Percentiles rank a stretch among this genome's conserved stretches.
These are phyloP conservation scores for Exsudoporus frostii DNA, from an alignment of 768 basidiomycete species.

Conservation along the genomic window DNA sequence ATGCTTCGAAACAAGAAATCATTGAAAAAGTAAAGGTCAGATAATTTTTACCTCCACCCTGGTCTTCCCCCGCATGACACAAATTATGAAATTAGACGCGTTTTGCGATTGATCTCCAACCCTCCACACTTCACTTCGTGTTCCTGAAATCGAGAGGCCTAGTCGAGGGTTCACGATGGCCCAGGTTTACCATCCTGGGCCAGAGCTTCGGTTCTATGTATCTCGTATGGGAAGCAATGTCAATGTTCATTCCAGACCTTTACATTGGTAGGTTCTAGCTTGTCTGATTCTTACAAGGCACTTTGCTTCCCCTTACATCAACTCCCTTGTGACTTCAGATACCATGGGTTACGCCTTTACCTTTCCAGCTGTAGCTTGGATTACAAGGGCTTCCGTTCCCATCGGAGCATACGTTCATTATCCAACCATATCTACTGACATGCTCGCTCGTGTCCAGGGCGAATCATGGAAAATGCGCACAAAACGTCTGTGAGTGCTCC, in stretches of 20 bases:
- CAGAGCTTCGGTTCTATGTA: slow-evolving; percentile 88
- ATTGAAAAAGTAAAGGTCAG: slow-evolving; percentile 75
- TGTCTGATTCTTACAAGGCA: not conserved
- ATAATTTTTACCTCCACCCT: not conserved
- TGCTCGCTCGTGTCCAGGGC: slow-evolving; percentile 73
- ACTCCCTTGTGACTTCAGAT: slow-evolving; percentile 46
- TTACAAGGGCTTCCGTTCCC: slow-evolving; percentile 55
- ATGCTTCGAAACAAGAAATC: slow-evolving; percentile 77
- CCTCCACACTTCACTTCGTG: slow-evolving; percentile 72
- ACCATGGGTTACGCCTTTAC: slow-evolving; percentile 99
- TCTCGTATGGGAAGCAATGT: slow-evolving; percentile 81
- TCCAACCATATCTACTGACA: slow-evolving; percentile 92
- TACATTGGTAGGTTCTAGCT: slow-evolving; percentile 67
- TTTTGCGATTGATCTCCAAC: slow-evolving; percentile 74
- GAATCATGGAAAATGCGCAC: slow-evolving; percentile 25
- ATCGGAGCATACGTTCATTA: slow-evolving; percentile 95
- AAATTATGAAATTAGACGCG: slow-evolving; percentile 49
- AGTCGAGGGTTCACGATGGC: slow-evolving; percentile 83
- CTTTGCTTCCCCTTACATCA: slow-evolving; percentile 5
- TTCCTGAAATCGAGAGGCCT: slow-evolving; percentile 66
- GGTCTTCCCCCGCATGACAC: not conserved
- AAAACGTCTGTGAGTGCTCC: slow-evolving; percentile 26
- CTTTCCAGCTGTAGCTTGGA: slow-evolving; percentile 67
- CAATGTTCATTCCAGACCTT: slow-evolving; percentile 77
- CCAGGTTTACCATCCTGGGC: slow-evolving; percentile 85